Evolutionary conservation across 768 basidiomycete species (phyloP).

Genomic region (Boletus reticulatus): DNA sequence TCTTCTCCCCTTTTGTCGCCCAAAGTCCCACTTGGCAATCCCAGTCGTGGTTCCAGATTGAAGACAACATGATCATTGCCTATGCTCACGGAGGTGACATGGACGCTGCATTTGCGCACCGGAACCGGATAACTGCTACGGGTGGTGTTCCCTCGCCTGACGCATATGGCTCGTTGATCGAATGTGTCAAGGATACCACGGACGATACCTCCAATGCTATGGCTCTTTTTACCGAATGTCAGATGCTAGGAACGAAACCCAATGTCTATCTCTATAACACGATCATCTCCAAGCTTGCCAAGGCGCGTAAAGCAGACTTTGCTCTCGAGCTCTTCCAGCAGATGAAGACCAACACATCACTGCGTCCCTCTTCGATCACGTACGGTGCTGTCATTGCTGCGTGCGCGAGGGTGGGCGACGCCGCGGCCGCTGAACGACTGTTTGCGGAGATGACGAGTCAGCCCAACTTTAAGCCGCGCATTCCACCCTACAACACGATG

Average conservation of each 20-base stretch:
- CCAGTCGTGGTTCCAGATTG: slow-evolving; percentile 70
- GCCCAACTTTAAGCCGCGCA: slow-evolving; percentile 77
- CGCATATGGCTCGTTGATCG: slow-evolving; percentile 89
- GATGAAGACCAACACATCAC: slow-evolving; percentile 63
- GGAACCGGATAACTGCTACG: slow-evolving; percentile 70
- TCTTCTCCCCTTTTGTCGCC: slow-evolving; percentile 42
- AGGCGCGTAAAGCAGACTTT: slow-evolving; percentile 89
- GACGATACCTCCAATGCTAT: slow-evolving; percentile 91
- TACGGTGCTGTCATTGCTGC: slow-evolving; percentile 94
- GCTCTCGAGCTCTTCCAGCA: slow-evolving; percentile 85
- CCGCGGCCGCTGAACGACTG: slow-evolving; percentile 71
- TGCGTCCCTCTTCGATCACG: slow-evolving; percentile 80
- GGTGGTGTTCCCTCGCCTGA: slow-evolving; percentile 82
- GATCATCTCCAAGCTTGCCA: slow-evolving; percentile 92
- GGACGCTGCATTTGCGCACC: slow-evolving; percentile 78
- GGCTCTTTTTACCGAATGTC: slow-evolving; percentile 78
- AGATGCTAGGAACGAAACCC: slow-evolving; percentile 63
- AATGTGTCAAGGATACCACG: slow-evolving; percentile 87
- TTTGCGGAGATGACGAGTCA: slow-evolving; percentile 82
- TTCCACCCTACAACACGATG: slow-evolving; percentile 98
- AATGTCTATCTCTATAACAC: slow-evolving; percentile 95
- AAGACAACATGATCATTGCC: slow-evolving; percentile 88
- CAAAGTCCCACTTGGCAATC: slow-evolving; percentile 47
- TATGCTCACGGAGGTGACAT: slow-evolving; percentile 79
- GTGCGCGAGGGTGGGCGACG: slow-evolving; percentile 91